Base-by-base conservation (phyloP, 208 protist genomes). In the Acanthamoeba polyphaga region DNA sequence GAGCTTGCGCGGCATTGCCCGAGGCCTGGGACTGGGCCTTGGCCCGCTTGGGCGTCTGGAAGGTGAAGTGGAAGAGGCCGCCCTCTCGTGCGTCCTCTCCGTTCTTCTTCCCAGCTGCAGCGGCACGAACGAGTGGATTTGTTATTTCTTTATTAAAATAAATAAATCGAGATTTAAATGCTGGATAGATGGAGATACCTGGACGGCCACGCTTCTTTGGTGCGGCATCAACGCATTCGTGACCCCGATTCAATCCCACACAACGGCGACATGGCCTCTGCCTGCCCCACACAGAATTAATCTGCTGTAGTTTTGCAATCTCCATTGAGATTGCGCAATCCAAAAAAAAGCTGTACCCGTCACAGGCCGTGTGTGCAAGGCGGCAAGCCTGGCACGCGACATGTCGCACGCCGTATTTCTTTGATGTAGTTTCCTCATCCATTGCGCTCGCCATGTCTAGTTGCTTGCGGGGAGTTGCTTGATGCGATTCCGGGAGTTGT, bases 31-130 rank as follows among this genome's bases (percentile, higher is more conserved):
- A 2, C 46, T 49, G 46, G 74, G 46, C 80, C n/a, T 64, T 38
- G 80, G 51, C 27, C 4, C 80, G 80, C 80, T 88, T 84, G 29
- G 80, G 80, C 22, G 80, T 46, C 12, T 88, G 80, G 53, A 88
- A 88, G 80, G 80, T 88, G 51, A 88, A 88, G 80, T 88, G 80
- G 51, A 88, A 88, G 6, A 88, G 19, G 13, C 80, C 80, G 46
- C 80, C 80, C 53, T 88, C 80, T 3, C 80, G 29, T 10, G n/a
- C 51, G 27, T 66, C 53, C 27, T 88, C 80, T 32, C 80, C 80
- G 80, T 88, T 88, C 80, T 88, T 88, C 80, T 88, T 88, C 12
- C 80, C 80, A 9, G 80, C 80, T 88, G 78, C 34, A 8, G 2
- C 17, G 49, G 78, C 17, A 34, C 12, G 13, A 8, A 8, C 27